A percentile compares a stretch with the other conserved stretches of the same genome.
phyloP scores from a whole-genome alignment of 768 basidiomycete genomes.

The Polyporus arcularius region DNA sequence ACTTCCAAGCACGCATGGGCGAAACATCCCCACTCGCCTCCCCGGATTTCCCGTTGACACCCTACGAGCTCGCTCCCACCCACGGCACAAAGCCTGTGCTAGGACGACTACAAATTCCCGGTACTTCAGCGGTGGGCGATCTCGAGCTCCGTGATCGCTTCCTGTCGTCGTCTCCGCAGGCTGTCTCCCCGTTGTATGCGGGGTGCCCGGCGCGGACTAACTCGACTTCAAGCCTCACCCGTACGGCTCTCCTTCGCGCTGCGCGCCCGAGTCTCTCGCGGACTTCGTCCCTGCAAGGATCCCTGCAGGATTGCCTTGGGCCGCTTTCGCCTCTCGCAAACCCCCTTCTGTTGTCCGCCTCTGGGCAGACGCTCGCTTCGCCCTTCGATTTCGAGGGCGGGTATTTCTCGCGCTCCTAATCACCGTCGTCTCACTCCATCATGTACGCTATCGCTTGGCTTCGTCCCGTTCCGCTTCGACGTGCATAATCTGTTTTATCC shows the following conservation, averaged over 20 bases:
- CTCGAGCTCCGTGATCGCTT: neutral
- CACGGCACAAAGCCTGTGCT: neutral
- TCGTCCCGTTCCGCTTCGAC: too few relatives aligned
- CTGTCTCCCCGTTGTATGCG: conserved; percentile 6
- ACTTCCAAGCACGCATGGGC: conserved; percentile 4
- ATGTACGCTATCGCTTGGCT: conserved; percentile 2
- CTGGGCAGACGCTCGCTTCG: conserved; percentile 6
- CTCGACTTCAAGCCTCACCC: conserved; percentile 8
- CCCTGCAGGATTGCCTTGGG: too few relatives aligned
- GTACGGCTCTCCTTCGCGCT: conserved; percentile 9
- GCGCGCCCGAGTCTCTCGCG: conserved; percentile 3
- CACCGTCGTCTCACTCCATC: neutral
- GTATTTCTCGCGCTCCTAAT: conserved; percentile 7
- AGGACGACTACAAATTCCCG: conserved; percentile 8
- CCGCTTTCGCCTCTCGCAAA: conserved; percentile 1
- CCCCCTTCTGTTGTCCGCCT: neutral
- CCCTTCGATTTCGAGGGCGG: conserved; percentile 11
- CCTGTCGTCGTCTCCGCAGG: neutral
- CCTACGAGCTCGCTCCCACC: conserved; percentile 4
- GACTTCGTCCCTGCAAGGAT: neutral
- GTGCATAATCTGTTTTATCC: too few relatives aligned
- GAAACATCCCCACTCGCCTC: conserved; percentile 6
- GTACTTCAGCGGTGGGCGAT: neutral
- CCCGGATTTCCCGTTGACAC: conserved; percentile 1
- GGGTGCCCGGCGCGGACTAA: conserved; percentile 1